Evolutionary conservation across 169 alveolate species (phyloP).

Genomic region (Plasmodium relictum): DNA sequence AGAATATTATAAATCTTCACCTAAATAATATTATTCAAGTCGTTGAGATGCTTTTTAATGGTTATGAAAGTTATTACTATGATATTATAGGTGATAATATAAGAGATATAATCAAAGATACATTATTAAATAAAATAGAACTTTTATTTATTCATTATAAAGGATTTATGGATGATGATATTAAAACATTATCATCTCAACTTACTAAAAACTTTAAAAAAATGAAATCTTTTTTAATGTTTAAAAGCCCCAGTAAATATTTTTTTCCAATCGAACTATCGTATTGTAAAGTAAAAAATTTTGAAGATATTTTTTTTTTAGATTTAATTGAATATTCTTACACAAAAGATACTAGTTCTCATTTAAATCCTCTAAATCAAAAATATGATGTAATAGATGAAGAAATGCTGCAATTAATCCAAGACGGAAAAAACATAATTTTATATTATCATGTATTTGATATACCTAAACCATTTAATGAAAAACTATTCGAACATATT

Average conservation of each 20-base stretch:
- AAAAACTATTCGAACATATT: slow-evolving; percentile 37
- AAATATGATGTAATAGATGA: slow-evolving; percentile 1
- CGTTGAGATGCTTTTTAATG: slow-evolving; percentile 24
- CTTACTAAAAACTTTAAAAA: slow-evolving; percentile 31
- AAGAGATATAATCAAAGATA: slow-evolving; percentile 24
- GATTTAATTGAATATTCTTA: slow-evolving; percentile 53
- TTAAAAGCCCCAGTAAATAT: slow-evolving; percentile 38
- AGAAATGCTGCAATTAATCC: slow-evolving; percentile 17
- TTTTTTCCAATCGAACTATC: slow-evolving; percentile 62
- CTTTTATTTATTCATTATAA: slow-evolving; percentile 47
- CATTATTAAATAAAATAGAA: slow-evolving; percentile 59
- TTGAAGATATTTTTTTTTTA: slow-evolving; percentile 50
- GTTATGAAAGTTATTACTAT: slow-evolving; percentile 46
- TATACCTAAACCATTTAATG: slow-evolving; percentile 57
- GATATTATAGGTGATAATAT: slow-evolving; percentile 53
- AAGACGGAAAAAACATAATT: slow-evolving; percentile 25
- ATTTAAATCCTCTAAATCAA: neutral
- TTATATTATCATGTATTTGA: slow-evolving; percentile 53
- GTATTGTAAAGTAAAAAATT: slow-evolving; percentile 35
- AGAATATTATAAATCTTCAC: slow-evolving; percentile 25
- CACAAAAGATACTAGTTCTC: slow-evolving; percentile 46
- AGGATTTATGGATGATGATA: slow-evolving; percentile 35
- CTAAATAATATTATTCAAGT: slow-evolving; percentile 20
- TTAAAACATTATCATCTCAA: slow-evolving; percentile 32
- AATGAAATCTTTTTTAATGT: slow-evolving; percentile 53